Evolutionary conservation across 345 rosid genomes (phyloP), one percentile per base, ranked within the genome.

Genomic region (Acer negundo): DNA sequence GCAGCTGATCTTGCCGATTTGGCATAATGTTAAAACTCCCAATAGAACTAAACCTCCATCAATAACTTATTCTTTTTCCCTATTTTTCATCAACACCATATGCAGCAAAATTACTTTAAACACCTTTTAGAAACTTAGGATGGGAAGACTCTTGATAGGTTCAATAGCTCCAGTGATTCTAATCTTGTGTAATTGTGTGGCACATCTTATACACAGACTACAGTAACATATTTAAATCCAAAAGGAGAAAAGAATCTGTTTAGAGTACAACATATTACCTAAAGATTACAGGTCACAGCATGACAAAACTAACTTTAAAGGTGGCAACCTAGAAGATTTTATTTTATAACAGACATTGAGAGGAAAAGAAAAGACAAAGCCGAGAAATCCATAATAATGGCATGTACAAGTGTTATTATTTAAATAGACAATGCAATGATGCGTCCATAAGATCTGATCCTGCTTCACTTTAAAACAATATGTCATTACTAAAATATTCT

Each of bases 361-460:
- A 59, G 26, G 20, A 59, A 22, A 19, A 59, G 63, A 9, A 10
- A 22, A 59, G 26, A 20, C 10, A 9, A 59, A 59, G 26, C 20
- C 26, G 10, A 22, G 63, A 24, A 73, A 6, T 73, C 42, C n/a
- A 62, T 62, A 65, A 16, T 44, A 4, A 62, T 4, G 23, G 17
- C 61, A 24, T 11, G 15, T 15, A 49, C 42, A 26, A 28, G 31
- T n/a, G 31, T 44, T 64, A 64, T 64, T n/a, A 24, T 8, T 26
- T 26, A 17, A 26, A 28, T 4, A 64, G 70, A 74, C 35, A 61
- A 73, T 23, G 13, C 15, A 72, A 74, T 20, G 23, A 73, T 23
- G 13, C 8, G 20, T 55, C 51, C 6, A 63, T 11, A 62, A 74
- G 3, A 35, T 49, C 28, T 20, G 23, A 7, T 44, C 59, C 58